These are phyloP conservation scores for Leishmania tarentolae DNA, from an alignment of 208 protist genomes.

Conservation along the genomic window DNA sequence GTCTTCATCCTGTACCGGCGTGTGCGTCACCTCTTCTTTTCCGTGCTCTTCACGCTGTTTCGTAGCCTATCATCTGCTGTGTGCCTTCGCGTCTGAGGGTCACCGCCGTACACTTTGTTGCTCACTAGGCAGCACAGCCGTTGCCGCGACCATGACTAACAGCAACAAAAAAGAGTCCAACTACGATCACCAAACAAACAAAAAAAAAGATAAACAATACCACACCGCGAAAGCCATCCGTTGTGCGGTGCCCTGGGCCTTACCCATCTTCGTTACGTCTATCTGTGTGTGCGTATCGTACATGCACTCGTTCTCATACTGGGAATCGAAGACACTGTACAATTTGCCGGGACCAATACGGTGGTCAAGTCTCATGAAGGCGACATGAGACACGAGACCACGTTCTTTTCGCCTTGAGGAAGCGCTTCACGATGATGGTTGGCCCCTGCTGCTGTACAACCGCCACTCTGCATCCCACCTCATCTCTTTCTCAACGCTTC, in stretches of 20 bases:
- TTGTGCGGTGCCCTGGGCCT: background rate
- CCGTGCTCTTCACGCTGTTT: background rate
- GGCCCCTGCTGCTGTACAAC: background rate
- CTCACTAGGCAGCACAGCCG: background rate
- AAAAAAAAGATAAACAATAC: background rate
- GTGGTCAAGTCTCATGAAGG: background rate
- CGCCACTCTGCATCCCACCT: background rate
- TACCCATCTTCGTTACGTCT: background rate
- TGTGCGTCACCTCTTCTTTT: background rate
- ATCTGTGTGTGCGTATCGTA: background rate
- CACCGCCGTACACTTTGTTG: background rate
- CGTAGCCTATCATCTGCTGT: background rate
- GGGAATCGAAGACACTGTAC: background rate
- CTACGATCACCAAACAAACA: background rate
- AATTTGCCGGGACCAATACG: background rate
- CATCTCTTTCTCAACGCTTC: background rate
- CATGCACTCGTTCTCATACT: background rate
- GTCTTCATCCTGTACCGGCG: background rate
- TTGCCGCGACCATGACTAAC: background rate
- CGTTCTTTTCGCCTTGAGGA: background rate
- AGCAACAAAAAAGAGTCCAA: background rate
- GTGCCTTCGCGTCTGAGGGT: background rate
- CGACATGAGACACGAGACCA: background rate
- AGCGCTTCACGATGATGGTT: background rate
- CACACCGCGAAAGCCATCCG: background rate